Conservation (phyloP, 73 alveolate genomes). For the Stentor roeselii region DNA sequence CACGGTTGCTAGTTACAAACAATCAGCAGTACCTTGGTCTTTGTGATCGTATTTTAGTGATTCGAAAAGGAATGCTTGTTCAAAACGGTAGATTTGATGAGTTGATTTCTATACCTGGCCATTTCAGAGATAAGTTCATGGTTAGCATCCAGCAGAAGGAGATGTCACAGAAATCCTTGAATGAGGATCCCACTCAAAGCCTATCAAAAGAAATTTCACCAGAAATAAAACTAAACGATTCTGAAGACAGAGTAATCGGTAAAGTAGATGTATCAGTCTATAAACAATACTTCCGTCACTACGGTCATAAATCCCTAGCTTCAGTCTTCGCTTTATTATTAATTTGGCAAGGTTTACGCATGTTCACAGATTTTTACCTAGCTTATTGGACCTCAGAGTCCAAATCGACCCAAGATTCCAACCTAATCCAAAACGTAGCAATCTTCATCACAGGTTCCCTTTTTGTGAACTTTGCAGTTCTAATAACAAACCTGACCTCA, state of each 20-base stretch:
- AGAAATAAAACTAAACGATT: background rate
- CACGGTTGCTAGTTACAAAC: conserved; percentile 17
- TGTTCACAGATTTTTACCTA: conserved; percentile 24
- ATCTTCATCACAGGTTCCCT: background rate
- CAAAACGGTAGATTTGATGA: conserved; percentile 8
- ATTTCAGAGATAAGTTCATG: background rate
- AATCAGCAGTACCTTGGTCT: background rate
- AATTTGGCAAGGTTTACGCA: background rate
- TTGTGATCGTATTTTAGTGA: conserved; percentile 44
- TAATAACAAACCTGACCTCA: too few relatives aligned
- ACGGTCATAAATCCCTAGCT: background rate
- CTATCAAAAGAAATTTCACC: too few relatives aligned
- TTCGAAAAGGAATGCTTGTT: conserved; percentile 36
- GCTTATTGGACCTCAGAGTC: conserved; percentile 42
- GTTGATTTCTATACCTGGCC: background rate
- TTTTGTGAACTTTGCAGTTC: too few relatives aligned
- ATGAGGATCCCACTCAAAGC: background rate
- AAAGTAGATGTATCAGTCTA: background rate
- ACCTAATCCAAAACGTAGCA: background rate
- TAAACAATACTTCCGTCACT: background rate
- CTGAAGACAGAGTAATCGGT: background rate
- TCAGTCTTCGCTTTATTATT: background rate
- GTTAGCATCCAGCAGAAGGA: background rate
- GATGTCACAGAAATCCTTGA: background rate
- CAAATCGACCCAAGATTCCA: background rate